A percentile compares a stretch with the other conserved stretches of the same genome.
Evolutionary conservation across 179 eudicot species (phyloP).

Genomic region (Carnegiea gigantea): DNA sequence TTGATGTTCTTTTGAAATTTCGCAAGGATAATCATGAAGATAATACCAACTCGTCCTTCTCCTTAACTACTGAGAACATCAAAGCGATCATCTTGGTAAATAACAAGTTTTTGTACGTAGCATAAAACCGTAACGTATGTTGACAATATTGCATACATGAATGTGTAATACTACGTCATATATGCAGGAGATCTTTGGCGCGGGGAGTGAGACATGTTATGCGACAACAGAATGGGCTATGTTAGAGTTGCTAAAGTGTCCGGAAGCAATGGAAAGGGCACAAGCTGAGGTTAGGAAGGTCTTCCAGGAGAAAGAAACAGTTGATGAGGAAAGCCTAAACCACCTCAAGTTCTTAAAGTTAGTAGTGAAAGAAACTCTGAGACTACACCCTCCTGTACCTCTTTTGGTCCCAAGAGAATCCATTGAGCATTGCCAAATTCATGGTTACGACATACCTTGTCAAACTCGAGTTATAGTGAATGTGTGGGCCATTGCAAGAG

Average conservation of each 20-base stretch:
- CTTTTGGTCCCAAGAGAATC: slow-evolving; percentile 16
- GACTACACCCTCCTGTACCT: slow-evolving; percentile 12
- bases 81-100: slow-evolving; percentile 4
- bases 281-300: slow-evolving; percentile 3
- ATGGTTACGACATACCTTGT: not conserved
- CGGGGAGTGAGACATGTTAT: slow-evolving; percentile 2
- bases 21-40: not conserved
- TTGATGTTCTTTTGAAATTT: slow-evolving; percentile 8
- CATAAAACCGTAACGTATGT: no score
- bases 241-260: slow-evolving; percentile 13
- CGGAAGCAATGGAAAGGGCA: slow-evolving; percentile 15
- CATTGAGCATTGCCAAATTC: not conserved
- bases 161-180: not conserved
- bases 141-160: no score
- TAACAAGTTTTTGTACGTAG: not conserved
- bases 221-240: slow-evolving; percentile 8
- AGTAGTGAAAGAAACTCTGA: slow-evolving; percentile 8
- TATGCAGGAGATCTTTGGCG: slow-evolving; percentile 5
- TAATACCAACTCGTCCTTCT: not conserved
- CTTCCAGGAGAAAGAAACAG: not conserved
- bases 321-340: not conserved
- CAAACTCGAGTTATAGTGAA: not conserved
- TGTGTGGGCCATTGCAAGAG: not conserved
- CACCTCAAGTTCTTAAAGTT: slow-evolving; percentile 9
- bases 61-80: not conserved